A percentile compares a stretch with the other conserved stretches of the same genome.
These are phyloP conservation scores for Pichia kudriavzevii DNA, from an alignment of 1,139 yeast species.

Conservation along the genomic window DNA sequence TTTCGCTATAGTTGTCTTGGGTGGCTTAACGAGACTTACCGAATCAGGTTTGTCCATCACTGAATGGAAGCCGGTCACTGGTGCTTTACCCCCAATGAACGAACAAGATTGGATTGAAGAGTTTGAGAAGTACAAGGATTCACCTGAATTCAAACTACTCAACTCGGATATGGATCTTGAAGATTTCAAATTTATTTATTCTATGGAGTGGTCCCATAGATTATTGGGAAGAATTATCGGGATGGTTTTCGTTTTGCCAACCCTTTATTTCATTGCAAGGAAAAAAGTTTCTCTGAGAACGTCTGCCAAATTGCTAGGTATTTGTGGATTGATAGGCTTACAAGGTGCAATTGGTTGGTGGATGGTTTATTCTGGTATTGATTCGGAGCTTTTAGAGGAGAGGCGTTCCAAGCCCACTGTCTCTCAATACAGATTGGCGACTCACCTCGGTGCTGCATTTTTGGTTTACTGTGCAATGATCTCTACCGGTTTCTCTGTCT, in stretches of 20 bases:
- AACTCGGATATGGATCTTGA: constrained; percentile 88
- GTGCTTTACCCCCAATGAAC: constrained; percentile 79
- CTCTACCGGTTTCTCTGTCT: constrained; percentile 79
- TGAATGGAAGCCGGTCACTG: constrained; percentile 98
- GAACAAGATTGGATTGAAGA: constrained; percentile 81
- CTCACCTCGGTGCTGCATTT: constrained; percentile 94
- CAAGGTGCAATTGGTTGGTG: constrained; percentile 99
- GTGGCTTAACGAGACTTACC: constrained; percentile 90
- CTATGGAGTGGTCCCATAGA: constrained; percentile 98
- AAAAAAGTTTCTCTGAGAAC: constrained; percentile 64
- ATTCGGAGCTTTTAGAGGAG: constrained; percentile 69
- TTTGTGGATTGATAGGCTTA: constrained; percentile 73
- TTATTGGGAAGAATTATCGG: constrained; percentile 91
- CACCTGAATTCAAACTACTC: constrained; percentile 87
- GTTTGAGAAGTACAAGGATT: constrained; percentile 67
- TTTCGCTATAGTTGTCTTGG: constrained; percentile 92
- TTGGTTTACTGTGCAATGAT: constrained; percentile 80
- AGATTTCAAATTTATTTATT: constrained; percentile 89
- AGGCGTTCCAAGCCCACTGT: constrained; percentile 91
- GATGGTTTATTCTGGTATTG: constrained; percentile 98
- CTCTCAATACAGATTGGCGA: constrained; percentile 87
- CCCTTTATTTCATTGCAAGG: constrained; percentile 66
- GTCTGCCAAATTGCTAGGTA: constrained; percentile 59
- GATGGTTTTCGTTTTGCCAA: constrained; percentile 72
- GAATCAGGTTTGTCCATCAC: constrained; percentile 95